These are phyloP conservation scores for Solanum hybrid DNA, from an alignment of 305 asterid species.

Conservation along the genomic window DNA sequence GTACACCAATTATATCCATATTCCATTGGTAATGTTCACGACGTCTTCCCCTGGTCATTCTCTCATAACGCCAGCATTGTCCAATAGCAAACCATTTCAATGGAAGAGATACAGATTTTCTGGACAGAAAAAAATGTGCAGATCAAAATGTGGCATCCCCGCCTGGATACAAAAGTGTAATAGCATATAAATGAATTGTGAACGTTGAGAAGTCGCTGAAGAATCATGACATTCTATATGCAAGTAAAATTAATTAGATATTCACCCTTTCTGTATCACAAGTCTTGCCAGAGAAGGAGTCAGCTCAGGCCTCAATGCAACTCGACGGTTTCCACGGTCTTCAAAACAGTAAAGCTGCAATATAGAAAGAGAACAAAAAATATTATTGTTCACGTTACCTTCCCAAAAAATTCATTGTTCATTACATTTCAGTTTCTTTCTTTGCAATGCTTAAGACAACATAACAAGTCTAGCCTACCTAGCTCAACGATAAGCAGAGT, in stretches of 20 bases:
- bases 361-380: background rate
- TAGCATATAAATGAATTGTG: slow-evolving; percentile 22
- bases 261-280: slow-evolving; percentile 92
- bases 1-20: slow-evolving; percentile 94
- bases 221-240: background rate
- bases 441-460: background rate
- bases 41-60: slow-evolving; percentile 94
- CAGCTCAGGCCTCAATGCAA: slow-evolving; percentile 95
- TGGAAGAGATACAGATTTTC: slow-evolving; percentile 90
- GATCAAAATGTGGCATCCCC: slow-evolving; percentile 48
- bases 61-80: slow-evolving; percentile 98
- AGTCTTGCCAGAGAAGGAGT: slow-evolving; percentile 96
- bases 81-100: slow-evolving; percentile 97
- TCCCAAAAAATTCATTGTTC: background rate
- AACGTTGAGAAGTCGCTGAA: background rate
- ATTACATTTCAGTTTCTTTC: background rate
- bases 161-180: slow-evolving; percentile 36
- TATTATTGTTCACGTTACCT: background rate
- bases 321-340: slow-evolving; percentile 91
- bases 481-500: background rate
- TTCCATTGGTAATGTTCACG: slow-evolving; percentile 99
- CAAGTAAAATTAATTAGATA: slow-evolving; percentile 6
- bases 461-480: background rate
- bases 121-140: slow-evolving; percentile 59
- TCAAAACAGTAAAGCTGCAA: slow-evolving; percentile 92